Conservation (phyloP, 73 alveolate genomes). For the Durusdinium trenchii region DNA sequence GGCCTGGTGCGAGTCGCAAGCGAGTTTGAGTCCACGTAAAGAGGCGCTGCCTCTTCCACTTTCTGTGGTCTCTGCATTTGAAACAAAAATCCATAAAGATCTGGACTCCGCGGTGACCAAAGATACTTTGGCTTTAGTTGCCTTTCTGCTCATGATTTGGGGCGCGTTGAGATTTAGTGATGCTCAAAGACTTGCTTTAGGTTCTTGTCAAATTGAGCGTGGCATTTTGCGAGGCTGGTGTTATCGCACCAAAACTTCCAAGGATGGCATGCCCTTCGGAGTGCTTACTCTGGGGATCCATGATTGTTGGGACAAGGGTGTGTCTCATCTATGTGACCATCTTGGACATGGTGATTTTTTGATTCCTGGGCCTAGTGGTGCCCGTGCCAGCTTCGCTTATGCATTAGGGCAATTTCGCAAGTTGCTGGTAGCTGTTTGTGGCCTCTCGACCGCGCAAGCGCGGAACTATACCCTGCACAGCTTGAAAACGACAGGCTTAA, state of each 20-base stretch:
- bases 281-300: neutral
- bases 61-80: neutral
- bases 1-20: neutral
- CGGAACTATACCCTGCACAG: neutral
- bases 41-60: conserved; percentile 42
- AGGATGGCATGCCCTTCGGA: conserved; percentile 22
- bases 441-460: neutral
- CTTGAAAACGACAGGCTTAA: neutral
- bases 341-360: neutral
- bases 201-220: neutral
- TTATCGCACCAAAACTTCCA: conserved; percentile 9
- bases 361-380: conserved; percentile 2
- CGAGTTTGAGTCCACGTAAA: too few relatives aligned
- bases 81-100: neutral
- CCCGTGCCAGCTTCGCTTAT: neutral
- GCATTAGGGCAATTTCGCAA: neutral
- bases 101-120: neutral
- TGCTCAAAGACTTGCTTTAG: conserved; percentile 1
- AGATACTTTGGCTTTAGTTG: neutral
- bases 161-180: conserved; percentile 4
- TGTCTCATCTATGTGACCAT: neutral
- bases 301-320: neutral
- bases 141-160: conserved; percentile 8
- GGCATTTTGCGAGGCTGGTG: conserved; percentile 1
- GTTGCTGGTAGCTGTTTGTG: neutral